These are phyloP conservation scores for Breviolum minutum DNA, from an alignment of 73 alveolate species.

Conservation along the genomic window DNA sequence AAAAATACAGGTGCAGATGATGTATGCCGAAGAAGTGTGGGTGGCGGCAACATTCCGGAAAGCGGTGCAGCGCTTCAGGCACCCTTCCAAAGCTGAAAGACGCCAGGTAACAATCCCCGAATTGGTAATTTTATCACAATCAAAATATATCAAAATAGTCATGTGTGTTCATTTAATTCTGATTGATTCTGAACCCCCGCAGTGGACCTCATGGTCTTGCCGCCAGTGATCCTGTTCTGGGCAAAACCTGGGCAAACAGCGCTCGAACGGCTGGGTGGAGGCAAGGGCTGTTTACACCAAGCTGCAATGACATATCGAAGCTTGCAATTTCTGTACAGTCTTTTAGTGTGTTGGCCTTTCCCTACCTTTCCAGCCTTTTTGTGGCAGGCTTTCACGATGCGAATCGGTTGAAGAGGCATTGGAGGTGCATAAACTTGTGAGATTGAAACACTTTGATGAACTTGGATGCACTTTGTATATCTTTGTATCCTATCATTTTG, in stretches of 20 bases:
- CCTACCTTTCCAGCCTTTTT: not conserved
- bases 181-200: not conserved
- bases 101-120: not conserved
- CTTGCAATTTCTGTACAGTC: too few relatives aligned
- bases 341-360: not conserved
- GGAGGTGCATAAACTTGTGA: not conserved
- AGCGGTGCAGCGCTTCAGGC: constrained; percentile 64
- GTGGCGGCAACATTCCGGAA: constrained; percentile 75
- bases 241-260: constrained; percentile 75
- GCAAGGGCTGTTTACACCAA: not conserved
- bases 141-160: not conserved
- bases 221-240: constrained; percentile 84
- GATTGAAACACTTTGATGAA: not conserved
- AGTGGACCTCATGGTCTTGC: not conserved
- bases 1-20: constrained; percentile 35
- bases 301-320: too few relatives aligned
- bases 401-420: constrained; percentile 1
- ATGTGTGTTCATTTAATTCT: not conserved
- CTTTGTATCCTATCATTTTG: not conserved
- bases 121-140: not conserved
- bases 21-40: constrained; percentile 78
- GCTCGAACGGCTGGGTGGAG: constrained; percentile 93
- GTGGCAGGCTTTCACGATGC: not conserved
- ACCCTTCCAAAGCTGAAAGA: too few relatives aligned
- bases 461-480: not conserved